phyloP scores from a whole-genome alignment of 768 basidiomycete species.

The Pseudohyphozyma bogoriensis region DNA sequence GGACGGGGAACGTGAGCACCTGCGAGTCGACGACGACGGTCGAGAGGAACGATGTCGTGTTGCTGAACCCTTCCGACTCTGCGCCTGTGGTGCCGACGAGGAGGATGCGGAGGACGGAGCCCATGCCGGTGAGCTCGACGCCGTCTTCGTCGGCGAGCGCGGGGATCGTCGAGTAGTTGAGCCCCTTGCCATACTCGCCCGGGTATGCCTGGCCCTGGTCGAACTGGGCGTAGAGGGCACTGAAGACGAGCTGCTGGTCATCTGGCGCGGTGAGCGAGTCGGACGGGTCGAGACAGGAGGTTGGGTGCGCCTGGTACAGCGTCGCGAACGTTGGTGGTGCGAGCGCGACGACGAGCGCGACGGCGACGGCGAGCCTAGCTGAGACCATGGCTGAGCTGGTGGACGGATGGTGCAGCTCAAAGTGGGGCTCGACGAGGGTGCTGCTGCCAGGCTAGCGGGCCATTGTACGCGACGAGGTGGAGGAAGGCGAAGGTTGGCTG shows the following conservation, averaged over 20 bases:
- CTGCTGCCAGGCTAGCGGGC: no score
- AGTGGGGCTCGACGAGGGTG: no score
- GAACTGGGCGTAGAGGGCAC: slow-evolving; percentile 17
- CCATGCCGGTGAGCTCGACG: slow-evolving; percentile 7
- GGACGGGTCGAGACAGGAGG: neutral
- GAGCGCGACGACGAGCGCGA: neutral
- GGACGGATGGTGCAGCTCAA: no score
- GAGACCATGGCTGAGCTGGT: no score
- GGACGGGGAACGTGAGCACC: slow-evolving; percentile 66
- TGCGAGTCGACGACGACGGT: slow-evolving; percentile 42
- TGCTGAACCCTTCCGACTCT: slow-evolving; percentile 14
- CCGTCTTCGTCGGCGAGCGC: slow-evolving; percentile 12
- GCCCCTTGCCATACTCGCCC: slow-evolving; percentile 11
- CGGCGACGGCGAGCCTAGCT: no score
- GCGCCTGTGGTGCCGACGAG: slow-evolving; percentile 8
- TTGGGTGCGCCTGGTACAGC: neutral
- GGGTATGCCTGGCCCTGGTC: slow-evolving; percentile 9
- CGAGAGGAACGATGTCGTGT: slow-evolving; percentile 18
- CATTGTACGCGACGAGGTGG: no score
- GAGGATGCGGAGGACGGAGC: slow-evolving; percentile 17
- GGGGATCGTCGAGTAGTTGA: neutral
- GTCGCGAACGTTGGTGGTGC: neutral
- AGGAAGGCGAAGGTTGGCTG: no score
- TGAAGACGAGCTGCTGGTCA: slow-evolving; percentile 13
- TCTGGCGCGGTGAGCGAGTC: neutral